Conservation (phyloP, 176 grass and related monocot genomes). For the Phoenix roebelenii region DNA sequence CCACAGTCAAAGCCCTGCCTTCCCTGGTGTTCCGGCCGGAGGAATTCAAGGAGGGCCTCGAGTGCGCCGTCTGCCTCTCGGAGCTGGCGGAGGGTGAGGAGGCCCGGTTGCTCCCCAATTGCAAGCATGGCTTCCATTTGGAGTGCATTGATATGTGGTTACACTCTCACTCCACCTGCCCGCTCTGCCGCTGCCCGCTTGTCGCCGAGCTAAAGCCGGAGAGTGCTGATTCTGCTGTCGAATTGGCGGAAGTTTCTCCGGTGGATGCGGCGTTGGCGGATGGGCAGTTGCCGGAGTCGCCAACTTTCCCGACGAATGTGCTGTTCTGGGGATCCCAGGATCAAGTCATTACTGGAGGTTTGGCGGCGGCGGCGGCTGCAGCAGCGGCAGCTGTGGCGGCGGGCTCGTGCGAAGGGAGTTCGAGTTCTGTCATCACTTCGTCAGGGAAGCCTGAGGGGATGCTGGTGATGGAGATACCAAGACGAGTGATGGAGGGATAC, state of each 20-base stretch:
- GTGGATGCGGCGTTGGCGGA: background rate
- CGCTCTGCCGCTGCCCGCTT: conserved; percentile 43
- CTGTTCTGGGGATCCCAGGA: conserved; percentile 60
- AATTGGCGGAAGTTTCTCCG: too few relatives aligned
- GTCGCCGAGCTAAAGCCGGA: conserved; percentile 17
- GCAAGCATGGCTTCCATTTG: conserved; percentile 60
- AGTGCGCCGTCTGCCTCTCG: conserved; percentile 71
- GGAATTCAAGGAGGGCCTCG: conserved; percentile 20
- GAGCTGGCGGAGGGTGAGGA: conserved; percentile 42
- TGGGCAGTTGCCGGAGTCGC: conserved; percentile 25
- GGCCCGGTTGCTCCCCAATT: conserved; percentile 47
- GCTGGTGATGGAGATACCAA: conserved; percentile 1
- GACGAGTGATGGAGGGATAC: background rate
- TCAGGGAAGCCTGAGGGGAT: conserved; percentile 26
- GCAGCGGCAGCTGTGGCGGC: too few relatives aligned
- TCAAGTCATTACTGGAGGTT: conserved; percentile 22
- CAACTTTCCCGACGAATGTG: conserved; percentile 54
- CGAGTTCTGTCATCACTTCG: conserved; percentile 40
- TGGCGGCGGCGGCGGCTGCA: background rate
- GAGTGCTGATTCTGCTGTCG: background rate
- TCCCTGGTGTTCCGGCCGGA: conserved; percentile 19
- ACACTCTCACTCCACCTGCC: conserved; percentile 54
- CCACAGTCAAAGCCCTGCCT: background rate
- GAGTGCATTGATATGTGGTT: conserved; percentile 75
- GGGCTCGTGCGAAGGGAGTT: conserved; percentile 19